Base-by-base conservation (phyloP, 306 rosid species). In the Casuarina equisetifolia region DNA sequence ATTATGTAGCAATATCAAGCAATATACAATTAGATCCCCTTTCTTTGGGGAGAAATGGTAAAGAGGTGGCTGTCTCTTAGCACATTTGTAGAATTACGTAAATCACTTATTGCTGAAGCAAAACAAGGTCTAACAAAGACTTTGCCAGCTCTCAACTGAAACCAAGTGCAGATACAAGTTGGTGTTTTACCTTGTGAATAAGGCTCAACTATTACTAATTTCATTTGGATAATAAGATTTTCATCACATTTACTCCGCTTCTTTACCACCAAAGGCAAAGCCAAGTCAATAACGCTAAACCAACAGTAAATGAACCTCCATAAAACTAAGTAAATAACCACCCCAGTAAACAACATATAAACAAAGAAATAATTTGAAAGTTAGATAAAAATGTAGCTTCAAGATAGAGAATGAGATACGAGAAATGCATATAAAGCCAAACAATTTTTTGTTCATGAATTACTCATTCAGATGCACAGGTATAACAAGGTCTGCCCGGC, bases 381-480 rank as follows among this genome's bases (percentile, higher is more conserved):
- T 58, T 53, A 3, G 0, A 32, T 4, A 69, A 44, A 40, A 35
- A 4, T 17, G 46, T 43, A 54, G 54, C 44, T 67, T 74, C 54
- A 4, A 40, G 0, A 25, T 25, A 25, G 32, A 25, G 32, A 25
- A 25, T 25, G 32, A 25, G 32, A 76, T 40, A 68, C 45, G 42
- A 39, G 54, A 43, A 68, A 52, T 52, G 45, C 53, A 62, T 19
- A 15, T 48, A 72, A 61, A 49, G 38, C 46, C 38, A 76, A 76
- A 46, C 50, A 54, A 32, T 36, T 3, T 19, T 4, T 40, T 8
- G 61, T 72, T 72, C 45, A 70, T 62, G 54, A 61, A 74, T 48
- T 12, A 51, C 46, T 69, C 35, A 19, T 70, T 62, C 68, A 81
- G 43, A 49, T 61, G 68, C 50, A 52, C 51, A 69, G 48, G 36